Evolutionary conservation across 2,329 filamentous ascomycete species (phyloP), one percentile per base, ranked within the genome.

Genomic region (Rhynchosporium agropyri): DNA sequence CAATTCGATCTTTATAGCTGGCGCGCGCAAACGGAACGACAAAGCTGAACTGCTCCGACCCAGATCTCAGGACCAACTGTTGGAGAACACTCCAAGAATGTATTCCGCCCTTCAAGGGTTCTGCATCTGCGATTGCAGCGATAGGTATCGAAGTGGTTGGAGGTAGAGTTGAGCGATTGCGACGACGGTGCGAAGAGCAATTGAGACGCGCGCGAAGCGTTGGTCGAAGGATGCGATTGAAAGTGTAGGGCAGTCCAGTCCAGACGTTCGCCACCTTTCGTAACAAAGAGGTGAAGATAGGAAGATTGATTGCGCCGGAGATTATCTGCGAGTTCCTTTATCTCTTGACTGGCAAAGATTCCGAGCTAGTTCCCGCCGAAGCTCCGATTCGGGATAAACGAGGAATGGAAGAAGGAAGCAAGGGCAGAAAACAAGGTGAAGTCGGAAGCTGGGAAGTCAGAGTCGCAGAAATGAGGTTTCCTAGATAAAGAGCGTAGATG

Each of bases 331-430:
- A 29, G 57, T 7, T 4, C 13, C 42, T 33, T 36, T 12, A 31
- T 50, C 8, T 43, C 46, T 36, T 51, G 46, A 15, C 29, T 60
- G 57, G 40, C 45, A 38, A 55, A 55, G 51, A 55, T 36, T 42
- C 51, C 51, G 43, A 55, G 43, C 36, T 55, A 55, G 51, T 55
- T 55, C 51, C 51, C 51, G 51, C 38, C 43, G 38, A 55, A 55
- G 51, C n/a, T 40, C 51, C 51, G 38, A 54, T 15, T 33, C n/a
- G 45, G 45, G 31, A 33, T 5, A 42, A 12, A 12, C n/a, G 36
- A 29, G 46, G 42, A 53, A 40, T 40, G 36, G 29, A 43, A 29
- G 57, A 45, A 20, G 10, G 7, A 3, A 10, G n/a, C 36, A 51
- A 40, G 29, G 9, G 10, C 28, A 60, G 33, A 5, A 15, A 38